phyloP scores from a whole-genome alignment of 163 green algal genomes.

The Botryococcus braunii region DNA sequence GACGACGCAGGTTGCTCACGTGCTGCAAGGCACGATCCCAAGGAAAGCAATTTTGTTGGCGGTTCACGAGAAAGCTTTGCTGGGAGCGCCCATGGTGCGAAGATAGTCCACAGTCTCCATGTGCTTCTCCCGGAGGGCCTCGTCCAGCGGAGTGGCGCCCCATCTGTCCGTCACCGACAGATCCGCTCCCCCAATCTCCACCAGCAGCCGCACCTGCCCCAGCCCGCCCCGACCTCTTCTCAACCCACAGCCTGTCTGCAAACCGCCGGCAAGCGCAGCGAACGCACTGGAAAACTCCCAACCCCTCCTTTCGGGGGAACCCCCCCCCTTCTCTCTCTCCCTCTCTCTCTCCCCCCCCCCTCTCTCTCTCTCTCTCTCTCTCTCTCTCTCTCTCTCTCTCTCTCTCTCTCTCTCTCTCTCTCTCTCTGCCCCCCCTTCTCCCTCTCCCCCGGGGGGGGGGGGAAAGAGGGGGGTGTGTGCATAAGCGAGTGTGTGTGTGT shows the following conservation, averaged over 20 bases:
- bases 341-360: no score
- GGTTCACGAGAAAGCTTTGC: no score
- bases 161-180: conserved; percentile 28
- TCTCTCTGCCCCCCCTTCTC: neutral
- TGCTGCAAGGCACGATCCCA: no score
- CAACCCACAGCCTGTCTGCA: neutral
- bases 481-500: neutral
- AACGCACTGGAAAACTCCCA: neutral
- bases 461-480: neutral
- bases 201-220: conserved; percentile 28
- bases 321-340: no score
- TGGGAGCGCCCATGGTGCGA: neutral
- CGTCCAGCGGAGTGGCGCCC: conserved; percentile 28
- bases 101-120: neutral
- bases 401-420: neutral
- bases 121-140: conserved; percentile 15
- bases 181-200: conserved; percentile 36
- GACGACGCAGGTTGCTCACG: no score
- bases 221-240: neutral
- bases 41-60: no score
- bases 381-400: neutral
- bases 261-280: neutral
- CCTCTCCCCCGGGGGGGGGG: neutral
- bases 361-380: no score
- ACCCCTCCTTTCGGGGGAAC: neutral